Percentiles rank a stretch among this genome's conserved stretches.
These are phyloP conservation scores for Candida nitratophila DNA, from an alignment of 805 yeast species.

Conservation along the genomic window DNA sequence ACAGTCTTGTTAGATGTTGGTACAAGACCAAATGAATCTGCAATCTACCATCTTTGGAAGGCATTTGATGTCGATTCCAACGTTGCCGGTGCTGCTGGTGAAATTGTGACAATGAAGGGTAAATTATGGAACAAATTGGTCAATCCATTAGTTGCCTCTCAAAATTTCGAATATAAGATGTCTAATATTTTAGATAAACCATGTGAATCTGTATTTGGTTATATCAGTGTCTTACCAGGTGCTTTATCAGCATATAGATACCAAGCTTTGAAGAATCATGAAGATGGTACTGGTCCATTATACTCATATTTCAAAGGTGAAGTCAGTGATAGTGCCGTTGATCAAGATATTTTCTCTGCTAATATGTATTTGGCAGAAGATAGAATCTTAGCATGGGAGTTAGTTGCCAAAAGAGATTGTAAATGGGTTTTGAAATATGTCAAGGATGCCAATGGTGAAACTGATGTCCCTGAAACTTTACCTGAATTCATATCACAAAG, in stretches of 20 bases:
- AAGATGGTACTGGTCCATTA: conserved; percentile 89
- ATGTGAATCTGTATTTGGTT: conserved; percentile 86
- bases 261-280: conserved; percentile 76
- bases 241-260: conserved; percentile 93
- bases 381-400: conserved; percentile 92
- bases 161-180: conserved; percentile 93
- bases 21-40: conserved; percentile 83
- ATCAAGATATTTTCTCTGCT: conserved; percentile 78
- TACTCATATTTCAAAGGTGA: conserved; percentile 90
- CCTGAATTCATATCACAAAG: conserved; percentile 95
- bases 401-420: conserved; percentile 76
- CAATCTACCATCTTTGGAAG: conserved; percentile 93
- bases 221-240: conserved; percentile 90
- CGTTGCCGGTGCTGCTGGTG: conserved; percentile 99
- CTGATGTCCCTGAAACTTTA: conserved; percentile 92
- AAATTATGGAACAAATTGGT: conserved; percentile 72
- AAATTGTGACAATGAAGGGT: conserved; percentile 92
- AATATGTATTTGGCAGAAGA: conserved; percentile 98
- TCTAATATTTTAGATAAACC: conserved; percentile 96
- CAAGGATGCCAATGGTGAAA: conserved; percentile 88
- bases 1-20: conserved; percentile 93
- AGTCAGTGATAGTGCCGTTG: conserved; percentile 21
- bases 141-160: conserved; percentile 93
- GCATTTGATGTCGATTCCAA: conserved; percentile 94
- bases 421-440: conserved; percentile 91